A percentile compares a stretch with the other conserved stretches of the same genome.
Conservation (phyloP, 2,329 filamentous ascomycete genomes). For the Fusarium odoratissimum region DNA sequence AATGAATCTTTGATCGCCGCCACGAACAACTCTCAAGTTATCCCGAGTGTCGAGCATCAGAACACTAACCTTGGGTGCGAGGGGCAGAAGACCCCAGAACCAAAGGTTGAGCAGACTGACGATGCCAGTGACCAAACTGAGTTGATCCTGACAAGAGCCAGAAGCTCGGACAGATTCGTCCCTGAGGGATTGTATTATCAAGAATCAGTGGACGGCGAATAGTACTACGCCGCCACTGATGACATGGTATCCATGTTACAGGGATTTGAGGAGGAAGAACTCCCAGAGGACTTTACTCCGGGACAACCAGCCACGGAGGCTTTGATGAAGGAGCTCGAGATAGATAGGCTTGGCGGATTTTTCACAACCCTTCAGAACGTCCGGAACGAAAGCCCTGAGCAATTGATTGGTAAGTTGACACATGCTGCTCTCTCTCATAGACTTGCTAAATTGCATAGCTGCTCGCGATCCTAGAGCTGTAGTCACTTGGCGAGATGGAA, state of each 20-base stretch:
- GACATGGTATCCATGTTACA: neutral
- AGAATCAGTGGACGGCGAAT: neutral
- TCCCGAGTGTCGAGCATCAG: neutral
- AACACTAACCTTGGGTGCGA: neutral
- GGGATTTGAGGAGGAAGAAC: neutral
- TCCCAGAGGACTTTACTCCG: neutral
- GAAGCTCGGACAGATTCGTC: neutral
- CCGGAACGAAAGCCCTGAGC: neutral
- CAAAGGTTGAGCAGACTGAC: neutral
- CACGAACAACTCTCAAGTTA: neutral
- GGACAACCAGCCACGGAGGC: neutral
- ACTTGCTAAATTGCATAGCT: conserved; percentile 1
- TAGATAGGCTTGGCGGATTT: neutral
- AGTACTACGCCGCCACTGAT: neutral
- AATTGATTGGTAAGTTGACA: conserved; percentile 1
- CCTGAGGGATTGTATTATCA: neutral
- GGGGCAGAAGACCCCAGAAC: neutral
- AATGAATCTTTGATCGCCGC: neutral
- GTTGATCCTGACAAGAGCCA: neutral
- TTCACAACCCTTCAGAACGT: neutral
- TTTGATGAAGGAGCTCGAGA: neutral
- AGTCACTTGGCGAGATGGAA: neutral
- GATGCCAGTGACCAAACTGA: neutral
- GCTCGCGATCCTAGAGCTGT: neutral
- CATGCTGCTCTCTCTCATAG: neutral